Evolutionary conservation across 495 filamentous ascomycete species (phyloP), one percentile per base, ranked within the genome.

Genomic region (Annulohypoxylon moriforme): DNA sequence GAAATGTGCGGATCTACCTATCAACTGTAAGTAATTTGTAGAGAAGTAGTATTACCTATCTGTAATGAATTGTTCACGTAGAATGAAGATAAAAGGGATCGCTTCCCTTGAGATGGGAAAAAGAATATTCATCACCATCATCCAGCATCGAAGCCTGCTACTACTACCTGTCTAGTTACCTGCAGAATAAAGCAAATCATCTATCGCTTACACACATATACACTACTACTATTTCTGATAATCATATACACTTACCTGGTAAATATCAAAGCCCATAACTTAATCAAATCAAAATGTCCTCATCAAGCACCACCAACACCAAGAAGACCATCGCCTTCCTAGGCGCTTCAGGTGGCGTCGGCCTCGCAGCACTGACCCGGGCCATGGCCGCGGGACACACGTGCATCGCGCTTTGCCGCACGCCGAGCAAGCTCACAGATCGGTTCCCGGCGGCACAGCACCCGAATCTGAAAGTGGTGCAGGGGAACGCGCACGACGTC

Each of bases 371-470:
- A 47, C 83, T 90, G 29, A 81, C 79, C 8, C 80, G 80, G 31
- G 77, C 84, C 7, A 83, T 91, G 34, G 79, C 81, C 11, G 82
- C 82, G 1, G 84, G 85, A 57, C 84, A 88, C 68, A 78, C 78
- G 13, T 85, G 83, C 74, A 74, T 81, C 60, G 84, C 88, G 22
- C 84, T 90, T 5, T 89, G 82, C 67, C 89, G 91, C 20, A 88
- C 83, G 2, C 89, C 91, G 8, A 69, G 83, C 58, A 93, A 90
- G 75, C 89, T 93, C 66, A 76, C 76, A 44, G 78, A 76, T 34
- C 69, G 85, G 16, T 73, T 87, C 61, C 76, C 81, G 9, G 67
- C 77, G 27, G 25, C 72, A 64, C 44, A 71, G 60, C 20, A 78
- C 62, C 46, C 74, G 50, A 72, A 85, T 64, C 84, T 91, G 18